Evolutionary conservation across 2,329 filamentous ascomycete genomes (phyloP), one percentile per base, ranked within the genome.

Genomic region (Lecanosticta acicola): DNA sequence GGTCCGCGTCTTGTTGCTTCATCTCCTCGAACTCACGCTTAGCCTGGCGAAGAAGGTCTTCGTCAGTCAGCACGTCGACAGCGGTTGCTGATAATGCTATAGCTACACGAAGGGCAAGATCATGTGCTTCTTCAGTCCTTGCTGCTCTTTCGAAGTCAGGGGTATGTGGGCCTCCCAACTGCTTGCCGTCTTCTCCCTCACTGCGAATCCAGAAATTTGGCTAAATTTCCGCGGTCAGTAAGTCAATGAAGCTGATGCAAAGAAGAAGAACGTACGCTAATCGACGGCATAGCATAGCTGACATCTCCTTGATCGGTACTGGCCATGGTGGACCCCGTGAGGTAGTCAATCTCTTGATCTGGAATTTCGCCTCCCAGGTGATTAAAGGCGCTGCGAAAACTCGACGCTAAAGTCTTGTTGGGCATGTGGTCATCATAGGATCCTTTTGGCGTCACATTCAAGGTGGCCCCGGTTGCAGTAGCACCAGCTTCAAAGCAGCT

Each of bases 271-370:
- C 50, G 47, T 18, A 53, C 51, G 45, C 69, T 75, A 32, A 82
- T 59, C 43, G 73, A 77, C 32, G 78, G 79, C 67, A 80, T 71
- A 1, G 69, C 74, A 55, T 81, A 74, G 52, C 74, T 79, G 43
- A 81, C 62, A 50, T 82, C 71, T 0, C 79, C 79, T 62, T 80
- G 77, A 56, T 82, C 79, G 0, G 77, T 80, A 51, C 75, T 78
- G 3, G 78, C 77, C 55, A 68, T 71, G n/a, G 71, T 73, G 18
- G 63, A 58, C 0, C 71, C 71, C 3, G 61, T 56, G 8, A 69
- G 59, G 42, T 68, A 62, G 45, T 75, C 73, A 4, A 70, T 39
- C 2, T 72, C 69, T 9, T 66, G 65, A 1, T 50, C 49, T 0
- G 66, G 60, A 1, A 71, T 67, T 3, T 55, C 49, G 1, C 68